These are phyloP conservation scores for Miscanthus sacchariflorus DNA, from an alignment of 202 grass and related monocot species.

Conservation along the genomic window DNA sequence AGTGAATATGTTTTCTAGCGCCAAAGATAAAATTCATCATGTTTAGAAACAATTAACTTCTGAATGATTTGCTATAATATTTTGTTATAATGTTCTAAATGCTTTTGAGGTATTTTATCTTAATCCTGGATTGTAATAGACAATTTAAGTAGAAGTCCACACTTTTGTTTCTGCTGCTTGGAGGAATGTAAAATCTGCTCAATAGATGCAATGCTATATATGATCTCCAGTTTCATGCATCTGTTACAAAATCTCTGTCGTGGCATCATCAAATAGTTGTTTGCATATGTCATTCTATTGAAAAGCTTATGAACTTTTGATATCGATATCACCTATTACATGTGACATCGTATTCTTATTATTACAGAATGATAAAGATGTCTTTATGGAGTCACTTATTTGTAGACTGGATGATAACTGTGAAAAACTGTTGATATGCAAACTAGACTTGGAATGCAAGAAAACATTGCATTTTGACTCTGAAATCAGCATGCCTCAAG, in stretches of 20 bases:
- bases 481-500: constrained; percentile 59
- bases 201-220: constrained; percentile 33
- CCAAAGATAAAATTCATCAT: not conserved
- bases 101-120: not conserved
- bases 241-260: constrained; percentile 22
- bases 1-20: constrained; percentile 7
- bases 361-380: constrained; percentile 73
- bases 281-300: constrained; percentile 19
- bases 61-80: constrained; percentile 10
- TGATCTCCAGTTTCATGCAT: not conserved
- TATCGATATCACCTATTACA: constrained; percentile 32
- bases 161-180: constrained; percentile 31
- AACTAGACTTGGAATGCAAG: constrained; percentile 89
- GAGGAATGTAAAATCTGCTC: not conserved
- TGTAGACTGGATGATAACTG: constrained; percentile 87
- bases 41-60: not conserved
- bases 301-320: constrained; percentile 8
- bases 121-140: not conserved
- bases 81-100: constrained; percentile 10
- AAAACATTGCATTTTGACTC: constrained; percentile 90
- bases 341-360: constrained; percentile 43
- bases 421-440: constrained; percentile 88
- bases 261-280: not conserved
- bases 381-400: constrained; percentile 99
- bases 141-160: not conserved